Evolutionary conservation across 805 yeast genomes (phyloP).

Genomic region (Cyberlindnera euphorbiae): DNA sequence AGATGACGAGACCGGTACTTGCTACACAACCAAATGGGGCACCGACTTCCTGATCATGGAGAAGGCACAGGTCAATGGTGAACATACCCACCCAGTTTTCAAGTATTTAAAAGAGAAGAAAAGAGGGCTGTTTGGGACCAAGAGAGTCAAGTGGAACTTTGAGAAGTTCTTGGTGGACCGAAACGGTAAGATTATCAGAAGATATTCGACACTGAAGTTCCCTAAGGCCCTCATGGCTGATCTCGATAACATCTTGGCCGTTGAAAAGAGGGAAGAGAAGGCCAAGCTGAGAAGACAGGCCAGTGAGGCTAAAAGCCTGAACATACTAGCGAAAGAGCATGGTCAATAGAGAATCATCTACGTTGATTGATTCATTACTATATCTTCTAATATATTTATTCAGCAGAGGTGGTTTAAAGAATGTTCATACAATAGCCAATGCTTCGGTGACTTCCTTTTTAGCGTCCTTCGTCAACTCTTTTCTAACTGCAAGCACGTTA

Average conservation of each 20-base stretch:
- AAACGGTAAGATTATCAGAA: conserved; percentile 49
- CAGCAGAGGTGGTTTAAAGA: background rate
- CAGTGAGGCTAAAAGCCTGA: too few relatives aligned
- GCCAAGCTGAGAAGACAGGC: too few relatives aligned
- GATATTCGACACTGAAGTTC: conserved; percentile 35
- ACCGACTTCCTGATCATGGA: conserved; percentile 75
- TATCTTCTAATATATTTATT: too few relatives aligned
- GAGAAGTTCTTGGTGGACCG: conserved; percentile 60
- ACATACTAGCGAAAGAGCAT: too few relatives aligned
- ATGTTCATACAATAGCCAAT: background rate
- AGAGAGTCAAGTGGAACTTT: conserved; percentile 67
- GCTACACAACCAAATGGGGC: conserved; percentile 69
- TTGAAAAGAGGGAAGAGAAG: background rate
- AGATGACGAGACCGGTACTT: conserved; percentile 59
- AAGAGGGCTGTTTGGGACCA: conserved; percentile 53
- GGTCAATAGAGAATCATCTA: too few relatives aligned
- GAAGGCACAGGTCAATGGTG: conserved; percentile 78
- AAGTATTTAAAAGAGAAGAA: conserved; percentile 60
- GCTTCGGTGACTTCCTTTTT: conserved; percentile 3
- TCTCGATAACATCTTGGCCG: conserved; percentile 2
- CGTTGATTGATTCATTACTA: too few relatives aligned
- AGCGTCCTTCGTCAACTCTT: conserved; percentile 51
- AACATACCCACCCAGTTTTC: conserved; percentile 62
- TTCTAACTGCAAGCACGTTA: conserved; percentile 87
- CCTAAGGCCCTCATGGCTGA: conserved; percentile 5